Conservation (phyloP, 805 yeast species). For the Lachancea cidri region DNA sequence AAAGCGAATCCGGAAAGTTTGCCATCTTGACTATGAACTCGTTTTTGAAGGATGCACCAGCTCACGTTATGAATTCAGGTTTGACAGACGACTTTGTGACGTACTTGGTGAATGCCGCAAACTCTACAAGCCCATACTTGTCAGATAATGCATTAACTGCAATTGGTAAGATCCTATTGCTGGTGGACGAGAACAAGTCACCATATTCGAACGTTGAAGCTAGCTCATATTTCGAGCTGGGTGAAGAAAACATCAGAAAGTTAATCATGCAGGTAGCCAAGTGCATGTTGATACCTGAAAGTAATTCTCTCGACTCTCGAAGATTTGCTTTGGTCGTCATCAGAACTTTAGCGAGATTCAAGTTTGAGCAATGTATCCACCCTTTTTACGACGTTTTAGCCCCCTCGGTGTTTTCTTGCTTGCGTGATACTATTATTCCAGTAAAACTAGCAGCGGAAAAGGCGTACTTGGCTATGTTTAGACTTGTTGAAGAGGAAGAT, state of each 20-base stretch:
- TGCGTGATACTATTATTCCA: conserved; percentile 86
- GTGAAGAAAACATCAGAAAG: conserved; percentile 37
- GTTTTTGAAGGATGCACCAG: conserved; percentile 72
- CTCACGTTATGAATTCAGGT: conserved; percentile 50
- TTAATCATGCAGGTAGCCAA: conserved; percentile 50
- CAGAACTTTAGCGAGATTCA: conserved; percentile 66
- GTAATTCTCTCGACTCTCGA: conserved; percentile 69
- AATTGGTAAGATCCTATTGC: conserved; percentile 70
- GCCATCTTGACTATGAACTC: conserved; percentile 72
- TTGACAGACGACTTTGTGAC: conserved; percentile 45
- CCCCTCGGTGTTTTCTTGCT: conserved; percentile 73
- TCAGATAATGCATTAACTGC: conserved; percentile 77
- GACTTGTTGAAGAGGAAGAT: conserved; percentile 61
- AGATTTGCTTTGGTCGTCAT: conserved; percentile 71
- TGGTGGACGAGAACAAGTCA: conserved; percentile 39
- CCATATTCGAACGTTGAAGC: conserved; percentile 31
- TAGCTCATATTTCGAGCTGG: conserved; percentile 35
- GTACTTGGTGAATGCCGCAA: conserved; percentile 44
- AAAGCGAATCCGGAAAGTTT: conserved; percentile 48
- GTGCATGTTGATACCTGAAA: conserved; percentile 46
- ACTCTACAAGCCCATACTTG: conserved; percentile 41
- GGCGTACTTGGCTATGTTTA: conserved; percentile 69
- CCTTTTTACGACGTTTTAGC: conserved; percentile 54
- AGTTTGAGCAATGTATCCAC: conserved; percentile 44
- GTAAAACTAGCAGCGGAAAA: conserved; percentile 92